Conservation (phyloP, 805 yeast genomes). For the Lipomyces mesembrius region DNA sequence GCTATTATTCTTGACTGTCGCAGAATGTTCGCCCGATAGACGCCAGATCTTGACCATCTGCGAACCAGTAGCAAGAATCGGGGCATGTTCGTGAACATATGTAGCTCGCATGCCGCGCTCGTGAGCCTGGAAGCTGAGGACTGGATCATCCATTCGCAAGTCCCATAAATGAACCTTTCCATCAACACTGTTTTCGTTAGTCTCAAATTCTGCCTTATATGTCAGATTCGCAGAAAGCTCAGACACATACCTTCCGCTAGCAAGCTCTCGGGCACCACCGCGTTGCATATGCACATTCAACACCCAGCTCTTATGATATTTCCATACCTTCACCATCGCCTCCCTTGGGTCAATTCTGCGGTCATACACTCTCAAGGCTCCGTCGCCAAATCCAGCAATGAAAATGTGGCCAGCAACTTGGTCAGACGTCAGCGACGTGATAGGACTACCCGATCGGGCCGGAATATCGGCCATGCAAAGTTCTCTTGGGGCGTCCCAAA, state of each 20-base stretch:
- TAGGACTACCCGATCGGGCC: slow-evolving; percentile 85
- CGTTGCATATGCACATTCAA: slow-evolving; percentile 91
- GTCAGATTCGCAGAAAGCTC: neutral
- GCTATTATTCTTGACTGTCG: slow-evolving; percentile 58
- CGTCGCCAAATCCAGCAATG: slow-evolving; percentile 92
- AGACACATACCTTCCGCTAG: slow-evolving; percentile 62
- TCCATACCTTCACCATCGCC: slow-evolving; percentile 85
- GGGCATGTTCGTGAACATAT: slow-evolving; percentile 95
- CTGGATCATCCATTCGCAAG: slow-evolving; percentile 71
- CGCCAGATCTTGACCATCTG: slow-evolving; percentile 81
- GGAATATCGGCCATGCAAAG: slow-evolving; percentile 85
- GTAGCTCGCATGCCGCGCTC: slow-evolving; percentile 63
- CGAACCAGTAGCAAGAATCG: slow-evolving; percentile 86
- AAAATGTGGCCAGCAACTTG: slow-evolving; percentile 92
- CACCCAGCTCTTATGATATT: slow-evolving; percentile 60
- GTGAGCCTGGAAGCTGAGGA: slow-evolving; percentile 64
- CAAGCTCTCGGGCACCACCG: slow-evolving; percentile 90
- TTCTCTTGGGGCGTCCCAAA: slow-evolving; percentile 98
- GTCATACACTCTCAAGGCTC: slow-evolving; percentile 86
- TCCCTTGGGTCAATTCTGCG: slow-evolving; percentile 82
- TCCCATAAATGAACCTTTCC: slow-evolving; percentile 92
- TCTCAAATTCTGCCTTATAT: neutral
- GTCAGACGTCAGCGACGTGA: slow-evolving; percentile 88
- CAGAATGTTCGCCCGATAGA: slow-evolving; percentile 75
- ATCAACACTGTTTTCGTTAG: slow-evolving; percentile 51